These are phyloP conservation scores for Thecaphora frezii DNA, from an alignment of 1,284 basidiomycete genomes.

Conservation along the genomic window DNA sequence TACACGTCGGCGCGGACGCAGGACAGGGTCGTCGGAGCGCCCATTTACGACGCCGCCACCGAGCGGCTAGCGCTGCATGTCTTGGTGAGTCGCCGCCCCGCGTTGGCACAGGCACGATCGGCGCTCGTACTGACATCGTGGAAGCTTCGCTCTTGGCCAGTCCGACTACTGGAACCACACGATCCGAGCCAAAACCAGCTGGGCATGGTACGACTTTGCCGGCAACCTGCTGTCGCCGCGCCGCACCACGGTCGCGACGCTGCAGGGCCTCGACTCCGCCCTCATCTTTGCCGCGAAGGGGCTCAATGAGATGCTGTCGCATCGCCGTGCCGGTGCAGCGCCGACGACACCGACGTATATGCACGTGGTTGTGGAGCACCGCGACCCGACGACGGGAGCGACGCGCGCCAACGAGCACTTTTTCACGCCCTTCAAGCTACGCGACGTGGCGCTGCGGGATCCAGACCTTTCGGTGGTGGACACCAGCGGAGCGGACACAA, in stretches of 20 bases:
- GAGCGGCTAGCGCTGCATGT: slow-evolving; percentile 65
- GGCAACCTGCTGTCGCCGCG: slow-evolving; percentile 55
- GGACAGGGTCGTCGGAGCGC: slow-evolving; percentile 64
- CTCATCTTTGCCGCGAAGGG: slow-evolving; percentile 63
- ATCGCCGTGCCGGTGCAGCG: no score
- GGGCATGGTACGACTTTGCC: slow-evolving; percentile 55
- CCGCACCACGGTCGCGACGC: background rate
- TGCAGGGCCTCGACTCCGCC: slow-evolving; percentile 59
- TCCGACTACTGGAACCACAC: background rate
- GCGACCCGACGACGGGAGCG: background rate
- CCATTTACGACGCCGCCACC: slow-evolving; percentile 64
- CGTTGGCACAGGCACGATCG: no score
- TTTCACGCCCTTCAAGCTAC: background rate
- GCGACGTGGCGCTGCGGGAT: background rate
- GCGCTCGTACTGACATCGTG: background rate
- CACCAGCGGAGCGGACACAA: no score
- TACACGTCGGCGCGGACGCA: slow-evolving; percentile 65
- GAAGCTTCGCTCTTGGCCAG: slow-evolving; percentile 1
- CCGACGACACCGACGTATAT: slow-evolving; percentile 46
- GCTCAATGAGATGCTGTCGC: slow-evolving; percentile 61
- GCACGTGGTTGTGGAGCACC: slow-evolving; percentile 1
- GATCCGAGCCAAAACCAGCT: background rate
- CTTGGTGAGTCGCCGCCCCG: slow-evolving; percentile 40
- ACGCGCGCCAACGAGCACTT: background rate
- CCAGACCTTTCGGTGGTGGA: no score